Conservation (phyloP, 225 moss, liverwort and hornwort genomes). For the Climacium dendroides region DNA sequence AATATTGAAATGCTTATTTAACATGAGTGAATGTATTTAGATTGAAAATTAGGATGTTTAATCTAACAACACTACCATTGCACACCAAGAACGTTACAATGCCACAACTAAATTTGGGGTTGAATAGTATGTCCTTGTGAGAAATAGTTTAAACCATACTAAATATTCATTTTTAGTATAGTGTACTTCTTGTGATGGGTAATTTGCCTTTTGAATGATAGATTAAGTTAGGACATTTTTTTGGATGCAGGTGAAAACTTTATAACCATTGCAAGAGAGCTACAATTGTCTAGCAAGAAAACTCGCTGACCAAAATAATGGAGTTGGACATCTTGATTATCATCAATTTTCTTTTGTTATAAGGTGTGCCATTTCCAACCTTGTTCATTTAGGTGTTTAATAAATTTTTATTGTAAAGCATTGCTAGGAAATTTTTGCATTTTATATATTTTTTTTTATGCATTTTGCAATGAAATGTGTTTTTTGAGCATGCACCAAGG, state of each 20-base stretch:
- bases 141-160: background rate
- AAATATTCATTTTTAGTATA: background rate
- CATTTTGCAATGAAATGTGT: background rate
- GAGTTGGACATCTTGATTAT: background rate
- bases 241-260: background rate
- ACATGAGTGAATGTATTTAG: background rate
- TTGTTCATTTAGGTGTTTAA: too few relatives aligned
- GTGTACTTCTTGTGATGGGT: background rate
- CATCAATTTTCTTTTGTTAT: background rate
- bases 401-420: background rate
- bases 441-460: accelerated
- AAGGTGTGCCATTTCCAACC: background rate
- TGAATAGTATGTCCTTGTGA: background rate
- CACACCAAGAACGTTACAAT: background rate
- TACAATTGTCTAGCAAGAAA: background rate
- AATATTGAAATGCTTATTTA: background rate
- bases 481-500: background rate
- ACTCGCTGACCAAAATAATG: background rate
- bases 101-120: background rate
- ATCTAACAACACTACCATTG: background rate
- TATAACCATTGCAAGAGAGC: background rate
- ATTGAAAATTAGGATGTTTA: too few relatives aligned
- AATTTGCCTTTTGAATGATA: background rate
- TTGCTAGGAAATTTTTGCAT: background rate
- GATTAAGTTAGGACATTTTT: background rate